Percentiles rank a stretch among this genome's conserved stretches.
Evolutionary conservation across 2,329 filamentous ascomycete genomes (phyloP).

Genomic region (Ceratocystis cacaofunesta): DNA sequence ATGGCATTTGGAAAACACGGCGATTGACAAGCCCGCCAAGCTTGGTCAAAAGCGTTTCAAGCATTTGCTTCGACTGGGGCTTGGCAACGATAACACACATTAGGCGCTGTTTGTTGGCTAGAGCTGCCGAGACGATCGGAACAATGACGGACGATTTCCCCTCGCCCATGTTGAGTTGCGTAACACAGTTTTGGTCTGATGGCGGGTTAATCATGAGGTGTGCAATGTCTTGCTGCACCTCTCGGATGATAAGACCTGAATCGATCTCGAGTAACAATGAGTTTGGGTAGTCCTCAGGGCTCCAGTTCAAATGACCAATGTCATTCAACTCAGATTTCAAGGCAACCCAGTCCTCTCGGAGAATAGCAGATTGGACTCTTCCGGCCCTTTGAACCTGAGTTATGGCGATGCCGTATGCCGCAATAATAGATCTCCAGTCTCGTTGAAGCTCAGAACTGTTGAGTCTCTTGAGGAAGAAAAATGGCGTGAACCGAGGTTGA

Average conservation of each 20-base stretch:
- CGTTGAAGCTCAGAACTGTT: slow-evolving; percentile 21
- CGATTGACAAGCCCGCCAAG: slow-evolving; percentile 42
- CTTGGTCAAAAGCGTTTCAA: slow-evolving; percentile 37
- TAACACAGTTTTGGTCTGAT: slow-evolving; percentile 32
- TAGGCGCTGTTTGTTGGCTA: slow-evolving; percentile 37
- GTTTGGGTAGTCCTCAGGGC: slow-evolving; percentile 37
- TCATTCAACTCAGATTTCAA: slow-evolving; percentile 33
- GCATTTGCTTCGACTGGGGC: slow-evolving; percentile 46
- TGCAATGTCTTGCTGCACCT: slow-evolving; percentile 44
- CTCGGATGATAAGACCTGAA: slow-evolving; percentile 44
- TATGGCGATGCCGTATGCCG: slow-evolving; percentile 29
- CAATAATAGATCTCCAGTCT: slow-evolving; percentile 26
- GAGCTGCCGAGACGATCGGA: slow-evolving; percentile 41
- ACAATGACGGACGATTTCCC: slow-evolving; percentile 57
- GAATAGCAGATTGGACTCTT: slow-evolving; percentile 24
- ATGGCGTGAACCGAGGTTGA: slow-evolving; percentile 19
- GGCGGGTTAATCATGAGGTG: slow-evolving; percentile 35
- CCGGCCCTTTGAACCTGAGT: slow-evolving; percentile 29
- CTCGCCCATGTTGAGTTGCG: slow-evolving; percentile 59
- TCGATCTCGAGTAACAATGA: slow-evolving; percentile 51
- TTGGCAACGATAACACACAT: slow-evolving; percentile 47
- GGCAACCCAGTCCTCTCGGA: slow-evolving; percentile 18
- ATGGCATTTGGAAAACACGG: slow-evolving; percentile 41
- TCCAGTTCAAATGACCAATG: slow-evolving; percentile 41
- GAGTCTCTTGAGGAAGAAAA: slow-evolving; percentile 26